phyloP scores from a whole-genome alignment of 163 green algal species.

The Trebouxia gelatinosa region DNA sequence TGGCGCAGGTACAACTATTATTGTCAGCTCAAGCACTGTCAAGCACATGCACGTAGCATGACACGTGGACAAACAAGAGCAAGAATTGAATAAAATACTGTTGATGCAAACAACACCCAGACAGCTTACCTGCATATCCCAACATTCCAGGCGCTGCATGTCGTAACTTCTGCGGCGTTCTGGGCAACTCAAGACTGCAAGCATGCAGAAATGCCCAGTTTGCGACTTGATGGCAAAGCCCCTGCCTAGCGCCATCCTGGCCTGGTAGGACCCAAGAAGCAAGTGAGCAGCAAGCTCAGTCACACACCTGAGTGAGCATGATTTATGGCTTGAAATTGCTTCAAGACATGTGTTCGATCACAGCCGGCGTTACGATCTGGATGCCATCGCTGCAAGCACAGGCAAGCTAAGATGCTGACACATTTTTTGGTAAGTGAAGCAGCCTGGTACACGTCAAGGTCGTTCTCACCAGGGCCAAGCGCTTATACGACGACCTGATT shows the following conservation, averaged over 20 bases:
- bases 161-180: neutral
- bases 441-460: neutral
- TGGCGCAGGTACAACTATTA: neutral
- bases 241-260: neutral
- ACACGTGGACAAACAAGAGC: neutral
- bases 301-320: slow-evolving; percentile 11
- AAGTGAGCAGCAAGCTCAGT: too few relatives aligned
- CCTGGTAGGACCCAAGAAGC: neutral
- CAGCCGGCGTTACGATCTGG: neutral
- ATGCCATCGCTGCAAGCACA: slow-evolving; percentile 1
- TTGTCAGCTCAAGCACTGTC: neutral
- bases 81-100: neutral
- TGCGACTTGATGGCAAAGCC: neutral
- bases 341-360: neutral
- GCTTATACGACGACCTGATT: neutral
- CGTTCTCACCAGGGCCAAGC: neutral
- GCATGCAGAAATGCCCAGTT: too few relatives aligned
- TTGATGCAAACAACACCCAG: neutral
- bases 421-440: too few relatives aligned
- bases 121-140: slow-evolving; percentile 14
- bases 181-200: slow-evolving; percentile 7
- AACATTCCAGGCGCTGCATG: slow-evolving; percentile 1
- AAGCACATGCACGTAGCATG: too few relatives aligned
- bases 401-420: neutral
- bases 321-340: slow-evolving; percentile 4